Percentiles rank a stretch among this genome's conserved stretches.
Evolutionary conservation across 2,329 filamentous ascomycete species (phyloP).

Genomic region (Monilinia vaccinii-corymbosi): DNA sequence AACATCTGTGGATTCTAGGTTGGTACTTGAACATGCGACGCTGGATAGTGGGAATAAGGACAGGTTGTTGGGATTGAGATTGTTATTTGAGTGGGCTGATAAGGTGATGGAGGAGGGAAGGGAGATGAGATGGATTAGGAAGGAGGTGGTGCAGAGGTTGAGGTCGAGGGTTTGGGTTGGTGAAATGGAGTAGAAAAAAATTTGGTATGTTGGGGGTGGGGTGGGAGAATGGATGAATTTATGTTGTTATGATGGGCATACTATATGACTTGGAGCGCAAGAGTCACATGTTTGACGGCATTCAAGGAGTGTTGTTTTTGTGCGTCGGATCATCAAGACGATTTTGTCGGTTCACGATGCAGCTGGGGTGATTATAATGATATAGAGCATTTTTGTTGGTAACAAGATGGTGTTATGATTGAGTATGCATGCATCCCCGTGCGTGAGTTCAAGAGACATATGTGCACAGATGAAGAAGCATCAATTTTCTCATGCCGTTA

Average conservation of each 20-base stretch:
- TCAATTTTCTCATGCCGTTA: neutral
- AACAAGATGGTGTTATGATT: neutral
- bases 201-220: neutral
- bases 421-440: too few relatives aligned
- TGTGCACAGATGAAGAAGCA: neutral
- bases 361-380: neutral
- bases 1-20: slow-evolving; percentile 52
- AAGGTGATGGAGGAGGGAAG: slow-evolving; percentile 33
- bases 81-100: slow-evolving; percentile 62
- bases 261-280: neutral
- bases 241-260: slow-evolving; percentile 8
- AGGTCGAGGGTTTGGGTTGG: slow-evolving; percentile 41
- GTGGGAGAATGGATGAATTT: neutral
- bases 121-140: slow-evolving; percentile 43
- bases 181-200: slow-evolving; percentile 14
- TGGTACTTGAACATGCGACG: slow-evolving; percentile 45
- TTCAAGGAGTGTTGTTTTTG: neutral
- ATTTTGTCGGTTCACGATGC: neutral
- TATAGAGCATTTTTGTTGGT: neutral
- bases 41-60: slow-evolving; percentile 42
- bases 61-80: slow-evolving; percentile 49
- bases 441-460: too few relatives aligned
- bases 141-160: slow-evolving; percentile 45
- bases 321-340: neutral
- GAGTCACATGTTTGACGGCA: neutral